These are phyloP conservation scores for Parastagonospora avenae DNA, from an alignment of 2,329 filamentous ascomycete genomes.

Conservation along the genomic window DNA sequence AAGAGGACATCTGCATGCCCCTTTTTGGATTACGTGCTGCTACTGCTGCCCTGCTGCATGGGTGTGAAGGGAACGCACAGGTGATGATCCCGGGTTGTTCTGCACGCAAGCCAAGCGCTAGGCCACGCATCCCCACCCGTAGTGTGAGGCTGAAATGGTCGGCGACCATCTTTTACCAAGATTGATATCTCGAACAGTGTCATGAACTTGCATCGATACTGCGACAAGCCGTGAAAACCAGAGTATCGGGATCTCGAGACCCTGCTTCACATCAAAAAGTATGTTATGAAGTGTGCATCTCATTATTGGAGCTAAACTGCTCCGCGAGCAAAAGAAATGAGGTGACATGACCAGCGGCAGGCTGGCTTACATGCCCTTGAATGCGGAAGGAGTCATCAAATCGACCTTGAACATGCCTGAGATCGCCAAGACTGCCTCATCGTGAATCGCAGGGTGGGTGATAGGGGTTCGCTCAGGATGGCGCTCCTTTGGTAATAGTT, in stretches of 20 bases:
- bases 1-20: slow-evolving; percentile 14
- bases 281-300: no score
- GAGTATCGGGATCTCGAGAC: neutral
- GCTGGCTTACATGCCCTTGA: no score
- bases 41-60: slow-evolving; percentile 6
- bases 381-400: no score
- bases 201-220: no score
- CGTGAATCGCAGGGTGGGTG: no score
- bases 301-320: no score
- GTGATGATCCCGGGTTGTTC: neutral
- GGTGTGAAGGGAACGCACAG: slow-evolving; percentile 5
- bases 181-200: no score
- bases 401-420: no score
- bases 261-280: no score
- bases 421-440: no score
- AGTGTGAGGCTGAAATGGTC: slow-evolving; percentile 32
- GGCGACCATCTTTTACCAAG: slow-evolving; percentile 26
- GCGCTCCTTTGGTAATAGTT: slow-evolving; percentile 24
- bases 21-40: slow-evolving; percentile 11
- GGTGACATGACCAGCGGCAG: no score
- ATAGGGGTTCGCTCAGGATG: slow-evolving; percentile 6
- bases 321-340: no score
- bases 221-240: neutral
- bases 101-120: slow-evolving; percentile 3
- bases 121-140: slow-evolving; percentile 12